A percentile compares a stretch with the other conserved stretches of the same genome.
phyloP scores from a whole-genome alignment of 2,329 filamentous ascomycete species.

The Aspergillus cejpii region DNA sequence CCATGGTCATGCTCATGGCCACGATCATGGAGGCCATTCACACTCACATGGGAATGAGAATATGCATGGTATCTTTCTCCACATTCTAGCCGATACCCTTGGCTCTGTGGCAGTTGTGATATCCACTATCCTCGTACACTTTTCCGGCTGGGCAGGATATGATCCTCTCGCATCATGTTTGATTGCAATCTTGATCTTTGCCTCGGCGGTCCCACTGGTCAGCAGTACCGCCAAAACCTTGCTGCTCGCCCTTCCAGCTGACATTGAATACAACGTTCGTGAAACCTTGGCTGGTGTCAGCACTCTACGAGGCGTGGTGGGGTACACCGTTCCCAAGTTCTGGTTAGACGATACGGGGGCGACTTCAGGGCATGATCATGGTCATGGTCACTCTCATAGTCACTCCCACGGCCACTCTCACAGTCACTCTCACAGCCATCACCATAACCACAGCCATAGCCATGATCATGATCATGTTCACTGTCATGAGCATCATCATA shows the following conservation, averaged over 20 bases:
- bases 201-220: conserved; percentile 84
- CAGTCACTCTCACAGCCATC: conserved; percentile 22
- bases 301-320: conserved; percentile 73
- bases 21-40: conserved; percentile 42
- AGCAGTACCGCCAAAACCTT: conserved; percentile 75
- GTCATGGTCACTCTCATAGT: conserved; percentile 31
- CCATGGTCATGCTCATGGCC: conserved; percentile 51
- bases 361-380: conserved; percentile 36
- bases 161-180: conserved; percentile 90
- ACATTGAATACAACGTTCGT: conserved; percentile 79
- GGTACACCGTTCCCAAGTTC: conserved; percentile 81
- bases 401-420: conserved; percentile 27
- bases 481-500: conserved; percentile 23
- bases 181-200: conserved; percentile 87
- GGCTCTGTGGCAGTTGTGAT: conserved; percentile 91
- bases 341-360: conserved; percentile 70
- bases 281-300: conserved; percentile 78
- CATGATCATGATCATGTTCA: conserved; percentile 26
- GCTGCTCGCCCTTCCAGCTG: conserved; percentile 74
- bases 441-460: conserved; percentile 27
- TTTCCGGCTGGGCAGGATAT: conserved; percentile 86
- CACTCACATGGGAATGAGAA: conserved; percentile 78
- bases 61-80: conserved; percentile 95
- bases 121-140: conserved; percentile 79
- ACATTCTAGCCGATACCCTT: conserved; percentile 89